phyloP scores from a whole-genome alignment of 805 yeast species.

The Metschnikowia corniflorae region DNA sequence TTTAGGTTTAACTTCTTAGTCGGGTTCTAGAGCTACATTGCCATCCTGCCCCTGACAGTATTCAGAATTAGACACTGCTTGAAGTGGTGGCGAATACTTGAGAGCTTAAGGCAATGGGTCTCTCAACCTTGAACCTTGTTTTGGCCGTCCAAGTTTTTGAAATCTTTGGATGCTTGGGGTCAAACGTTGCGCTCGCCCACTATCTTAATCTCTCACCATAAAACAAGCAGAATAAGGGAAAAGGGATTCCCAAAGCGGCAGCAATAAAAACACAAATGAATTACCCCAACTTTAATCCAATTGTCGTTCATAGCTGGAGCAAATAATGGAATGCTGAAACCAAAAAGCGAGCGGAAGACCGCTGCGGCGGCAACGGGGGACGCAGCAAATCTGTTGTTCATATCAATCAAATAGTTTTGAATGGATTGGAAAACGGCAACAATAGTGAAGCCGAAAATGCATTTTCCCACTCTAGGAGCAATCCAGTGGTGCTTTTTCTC shows the following conservation, averaged over 20 bases:
- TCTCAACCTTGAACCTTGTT: no score
- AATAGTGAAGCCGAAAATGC: constrained; percentile 55
- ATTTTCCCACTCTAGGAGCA: constrained; percentile 62
- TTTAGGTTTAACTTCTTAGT: no score
- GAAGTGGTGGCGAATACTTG: no score
- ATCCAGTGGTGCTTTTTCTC: constrained; percentile 55
- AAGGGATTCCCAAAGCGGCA: constrained; percentile 59
- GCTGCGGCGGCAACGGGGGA: constrained; percentile 69
- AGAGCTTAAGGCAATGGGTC: no score
- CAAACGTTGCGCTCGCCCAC: constrained; percentile 55
- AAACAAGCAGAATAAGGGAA: constrained; percentile 54
- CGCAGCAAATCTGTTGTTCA: constrained; percentile 66
- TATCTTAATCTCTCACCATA: constrained; percentile 55
- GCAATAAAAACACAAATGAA: constrained; percentile 59
- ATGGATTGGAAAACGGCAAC: constrained; percentile 66
- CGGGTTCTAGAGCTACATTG: no score
- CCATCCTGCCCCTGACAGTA: no score
- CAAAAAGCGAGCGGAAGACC: constrained; percentile 61
- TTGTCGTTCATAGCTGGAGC: constrained; percentile 53
- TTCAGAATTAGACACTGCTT: no score
- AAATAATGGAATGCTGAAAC: constrained; percentile 67
- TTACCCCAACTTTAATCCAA: constrained; percentile 69
- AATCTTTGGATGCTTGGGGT: constrained; percentile 42
- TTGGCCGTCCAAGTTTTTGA: constrained; percentile 37
- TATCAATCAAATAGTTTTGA: constrained; percentile 66